These are phyloP conservation scores for Kwoniella bestiolae DNA, from an alignment of 768 basidiomycete species.

Conservation along the genomic window DNA sequence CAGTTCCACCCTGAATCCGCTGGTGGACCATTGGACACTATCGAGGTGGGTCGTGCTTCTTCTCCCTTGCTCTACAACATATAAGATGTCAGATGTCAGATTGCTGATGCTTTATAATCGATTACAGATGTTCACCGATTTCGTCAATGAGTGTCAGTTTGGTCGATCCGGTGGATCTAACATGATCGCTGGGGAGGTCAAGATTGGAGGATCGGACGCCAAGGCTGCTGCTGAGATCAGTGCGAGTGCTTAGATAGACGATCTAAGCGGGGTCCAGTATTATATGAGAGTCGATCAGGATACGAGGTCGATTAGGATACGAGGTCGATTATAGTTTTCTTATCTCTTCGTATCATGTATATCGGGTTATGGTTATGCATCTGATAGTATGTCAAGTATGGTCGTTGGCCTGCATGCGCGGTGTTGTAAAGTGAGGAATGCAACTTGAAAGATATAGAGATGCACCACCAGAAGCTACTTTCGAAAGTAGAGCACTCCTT, in stretches of 20 bases:
- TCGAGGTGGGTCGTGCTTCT: constrained; percentile 68
- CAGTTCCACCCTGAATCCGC: constrained; percentile 99
- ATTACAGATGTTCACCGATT: constrained; percentile 85
- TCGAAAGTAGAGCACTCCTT: too few species aligned
- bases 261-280: too few species aligned
- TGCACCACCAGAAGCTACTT: too few species aligned
- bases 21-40: constrained; percentile 97
- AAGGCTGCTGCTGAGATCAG: constrained; percentile 28
- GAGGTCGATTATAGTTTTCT: background rate
- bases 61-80: background rate
- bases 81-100: background rate
- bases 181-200: constrained; percentile 50
- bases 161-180: constrained; percentile 25
- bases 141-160: constrained; percentile 75
- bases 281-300: too few species aligned
- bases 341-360: background rate
- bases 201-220: constrained; percentile 36
- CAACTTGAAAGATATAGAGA: too few species aligned
- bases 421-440: too few species aligned
- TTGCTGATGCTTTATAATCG: background rate
- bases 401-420: background rate
- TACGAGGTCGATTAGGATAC: too few species aligned
- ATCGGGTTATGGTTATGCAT: background rate
- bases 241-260: constrained; percentile 2
- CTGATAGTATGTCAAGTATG: background rate